Conservation (phyloP, 2,329 filamentous ascomycete genomes). For the Passalora sequoiae region DNA sequence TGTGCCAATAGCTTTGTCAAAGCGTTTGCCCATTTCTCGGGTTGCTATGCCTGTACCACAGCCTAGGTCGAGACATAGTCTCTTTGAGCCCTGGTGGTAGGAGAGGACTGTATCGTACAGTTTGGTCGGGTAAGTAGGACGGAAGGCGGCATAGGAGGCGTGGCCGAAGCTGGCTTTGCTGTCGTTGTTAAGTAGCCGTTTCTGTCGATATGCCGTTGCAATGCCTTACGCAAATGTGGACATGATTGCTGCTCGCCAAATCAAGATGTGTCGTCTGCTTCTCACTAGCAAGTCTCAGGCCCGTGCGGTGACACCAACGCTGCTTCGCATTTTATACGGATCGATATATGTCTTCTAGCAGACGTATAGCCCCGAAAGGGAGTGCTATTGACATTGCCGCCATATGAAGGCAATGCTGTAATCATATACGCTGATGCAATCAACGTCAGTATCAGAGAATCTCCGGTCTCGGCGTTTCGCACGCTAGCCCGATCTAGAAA, state of each 20-base stretch:
- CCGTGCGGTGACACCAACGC: too few species aligned
- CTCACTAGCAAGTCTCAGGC: too few species aligned
- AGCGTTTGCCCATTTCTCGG: slow-evolving; percentile 50
- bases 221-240: slow-evolving; percentile 21
- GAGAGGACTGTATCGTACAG: slow-evolving; percentile 52
- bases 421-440: too few species aligned
- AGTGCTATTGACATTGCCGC: too few species aligned
- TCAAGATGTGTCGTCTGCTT: too few species aligned
- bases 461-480: not conserved
- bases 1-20: slow-evolving; percentile 49
- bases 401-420: too few species aligned
- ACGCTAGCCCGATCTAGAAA: not conserved
- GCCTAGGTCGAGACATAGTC: slow-evolving; percentile 54
- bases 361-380: too few species aligned
- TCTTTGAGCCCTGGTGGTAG: slow-evolving; percentile 46
- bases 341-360: too few species aligned
- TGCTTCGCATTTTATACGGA: too few species aligned
- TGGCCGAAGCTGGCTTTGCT: slow-evolving; percentile 55
- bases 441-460: not conserved
- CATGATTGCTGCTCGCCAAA: too few species aligned
- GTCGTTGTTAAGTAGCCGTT: too few species aligned
- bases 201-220: too few species aligned
- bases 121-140: slow-evolving; percentile 53
- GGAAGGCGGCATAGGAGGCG: slow-evolving; percentile 55
- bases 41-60: slow-evolving; percentile 58